These are phyloP conservation scores for Yamadazyma sp. DNA, from an alignment of 805 yeast genomes.

Conservation along the genomic window DNA sequence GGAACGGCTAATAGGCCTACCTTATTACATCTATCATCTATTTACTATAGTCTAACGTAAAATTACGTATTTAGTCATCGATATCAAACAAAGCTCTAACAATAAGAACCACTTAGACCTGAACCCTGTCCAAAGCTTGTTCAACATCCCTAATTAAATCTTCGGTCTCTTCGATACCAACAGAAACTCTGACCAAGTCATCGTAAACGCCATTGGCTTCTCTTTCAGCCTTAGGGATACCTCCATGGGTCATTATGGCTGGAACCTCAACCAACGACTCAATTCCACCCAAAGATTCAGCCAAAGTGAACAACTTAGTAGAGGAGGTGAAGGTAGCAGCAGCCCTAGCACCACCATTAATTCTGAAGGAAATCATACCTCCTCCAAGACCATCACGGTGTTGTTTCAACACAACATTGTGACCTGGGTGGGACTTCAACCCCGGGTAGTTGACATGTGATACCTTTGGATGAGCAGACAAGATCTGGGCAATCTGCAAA, in stretches of 20 bases:
- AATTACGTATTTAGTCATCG: too few relatives aligned
- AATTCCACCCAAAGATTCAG: conserved; percentile 89
- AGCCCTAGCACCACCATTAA: conserved; percentile 76
- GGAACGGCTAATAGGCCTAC: too few relatives aligned
- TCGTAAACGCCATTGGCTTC: conserved; percentile 80
- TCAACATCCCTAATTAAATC: conserved; percentile 72
- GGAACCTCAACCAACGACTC: conserved; percentile 87
- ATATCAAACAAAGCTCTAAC: too few relatives aligned
- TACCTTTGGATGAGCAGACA: conserved; percentile 52
- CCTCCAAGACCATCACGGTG: conserved; percentile 87
- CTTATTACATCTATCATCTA: too few relatives aligned
- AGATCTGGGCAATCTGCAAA: conserved; percentile 63
- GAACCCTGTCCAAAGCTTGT: conserved; percentile 58
- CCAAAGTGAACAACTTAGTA: conserved; percentile 77
- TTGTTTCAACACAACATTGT: conserved; percentile 65
- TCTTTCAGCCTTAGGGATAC: conserved; percentile 76
- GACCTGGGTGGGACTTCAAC: conserved; percentile 60
- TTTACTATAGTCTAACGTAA: too few relatives aligned
- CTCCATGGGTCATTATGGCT: conserved; percentile 90
- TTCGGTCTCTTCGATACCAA: conserved; percentile 82
- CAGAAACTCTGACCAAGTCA: conserved; percentile 77
- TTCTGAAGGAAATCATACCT: conserved; percentile 87
- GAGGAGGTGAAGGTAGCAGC: conserved; percentile 72
- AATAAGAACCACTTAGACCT: too few relatives aligned
- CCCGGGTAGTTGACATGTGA: conserved; percentile 82